A percentile compares a stretch with the other conserved stretches of the same genome.
Evolutionary conservation across 495 filamentous ascomycete species (phyloP).

Genomic region (Lepidopterella palustris): DNA sequence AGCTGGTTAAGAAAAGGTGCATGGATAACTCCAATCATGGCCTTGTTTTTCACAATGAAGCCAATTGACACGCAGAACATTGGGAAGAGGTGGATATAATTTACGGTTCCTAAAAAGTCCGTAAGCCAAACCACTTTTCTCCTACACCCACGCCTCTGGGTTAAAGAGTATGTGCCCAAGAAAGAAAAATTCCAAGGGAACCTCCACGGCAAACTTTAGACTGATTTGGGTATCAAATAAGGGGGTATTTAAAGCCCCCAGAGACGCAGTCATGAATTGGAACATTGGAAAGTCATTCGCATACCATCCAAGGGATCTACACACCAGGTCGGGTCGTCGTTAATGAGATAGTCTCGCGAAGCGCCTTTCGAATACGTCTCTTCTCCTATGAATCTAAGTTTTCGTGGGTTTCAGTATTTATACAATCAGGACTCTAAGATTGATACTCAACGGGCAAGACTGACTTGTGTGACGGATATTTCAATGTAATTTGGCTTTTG

Average conservation of each 20-base stretch:
- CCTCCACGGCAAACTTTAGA: no score
- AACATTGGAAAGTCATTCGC: not conserved
- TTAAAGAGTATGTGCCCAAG: not conserved
- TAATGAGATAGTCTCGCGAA: slow-evolving; percentile 56
- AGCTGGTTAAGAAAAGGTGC: slow-evolving; percentile 58
- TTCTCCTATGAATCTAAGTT: slow-evolving; percentile 60
- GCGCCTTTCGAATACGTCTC: slow-evolving; percentile 58
- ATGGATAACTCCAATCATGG: slow-evolving; percentile 60
- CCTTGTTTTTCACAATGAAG: slow-evolving; percentile 49
- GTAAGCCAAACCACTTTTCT: not conserved
- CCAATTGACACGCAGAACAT: slow-evolving; percentile 68
- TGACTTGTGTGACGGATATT: slow-evolving; percentile 58
- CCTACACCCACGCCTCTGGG: no score
- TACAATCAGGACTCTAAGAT: slow-evolving; percentile 1
- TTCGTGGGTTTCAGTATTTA: not conserved
- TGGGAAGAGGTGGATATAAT: slow-evolving; percentile 66
- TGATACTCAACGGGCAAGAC: slow-evolving; percentile 19
- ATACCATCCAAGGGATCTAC: slow-evolving; percentile 59
- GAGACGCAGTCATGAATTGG: not conserved
- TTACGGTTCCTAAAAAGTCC: slow-evolving; percentile 49
- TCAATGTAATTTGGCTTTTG: slow-evolving; percentile 45
- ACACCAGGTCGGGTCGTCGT: slow-evolving; percentile 58
- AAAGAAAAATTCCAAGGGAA: no score
- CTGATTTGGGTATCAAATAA: no score
- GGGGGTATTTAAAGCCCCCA: not conserved